Evolutionary conservation across 2,329 filamentous ascomycete genomes (phyloP), one percentile per base, ranked within the genome.

Genomic region (Triangularia verruculosa): DNA sequence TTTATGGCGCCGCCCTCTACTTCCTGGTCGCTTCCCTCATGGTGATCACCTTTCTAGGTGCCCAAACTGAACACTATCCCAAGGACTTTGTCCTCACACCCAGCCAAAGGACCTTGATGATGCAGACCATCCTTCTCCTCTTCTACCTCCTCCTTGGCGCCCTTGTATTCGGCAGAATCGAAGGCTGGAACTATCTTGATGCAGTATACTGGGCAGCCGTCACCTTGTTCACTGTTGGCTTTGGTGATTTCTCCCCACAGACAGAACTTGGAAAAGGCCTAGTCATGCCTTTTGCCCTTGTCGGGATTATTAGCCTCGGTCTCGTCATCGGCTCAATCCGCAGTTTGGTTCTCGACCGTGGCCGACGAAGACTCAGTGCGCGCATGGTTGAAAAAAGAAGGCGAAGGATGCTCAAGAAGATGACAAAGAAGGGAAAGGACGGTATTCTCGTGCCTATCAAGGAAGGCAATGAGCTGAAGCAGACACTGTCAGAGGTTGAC

Each of bases 91-190:
- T 84, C 68, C 81, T 97, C 24, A 93, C 90, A 0, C 85, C 88
- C 60, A 89, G 89, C 65, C 93, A 97, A 75, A 85, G 93, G 9
- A 97, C 92, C 0, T 79, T 97, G 22, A 97, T 97, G 81, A 78
- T 97, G 27, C 93, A 97, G 76, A 96, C 92, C 1, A 96, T 96
- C 76, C 79, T 90, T 61, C 91, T 96, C 72, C 88, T 96, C 59
- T 77, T 91, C 56, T 97, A 95, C 80, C 79, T 97, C 0, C 86
- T 91, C 0, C 76, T 92, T 1, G 93, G 93, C 0, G 92, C 89
- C 0, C 84, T 88, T 0, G 78, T 96, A 0, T 97, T 95, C 72
- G 86, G 86, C 5, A 79, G 79, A 1, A 82, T 95, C 2, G 89
- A 96, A 66, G 82, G 77, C 3, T 95, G 93, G 88, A 78, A 81